Base-by-base conservation (phyloP, 495 filamentous ascomycete genomes). In the Bryoglossum gracile region DNA sequence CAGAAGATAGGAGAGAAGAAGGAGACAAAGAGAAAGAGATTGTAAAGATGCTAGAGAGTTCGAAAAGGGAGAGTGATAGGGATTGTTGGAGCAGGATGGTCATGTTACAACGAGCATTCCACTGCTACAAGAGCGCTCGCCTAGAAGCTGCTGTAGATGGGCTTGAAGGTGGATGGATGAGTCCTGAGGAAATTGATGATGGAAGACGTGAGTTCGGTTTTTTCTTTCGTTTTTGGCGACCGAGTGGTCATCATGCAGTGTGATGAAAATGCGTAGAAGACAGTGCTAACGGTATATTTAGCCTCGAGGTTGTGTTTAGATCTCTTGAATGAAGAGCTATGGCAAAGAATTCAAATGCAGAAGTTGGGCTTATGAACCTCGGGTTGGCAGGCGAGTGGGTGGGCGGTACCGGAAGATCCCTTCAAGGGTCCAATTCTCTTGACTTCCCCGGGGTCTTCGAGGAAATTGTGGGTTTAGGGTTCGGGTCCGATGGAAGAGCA, bases 141-240 rank as follows among this genome's bases (percentile, higher is more conserved):
- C 44, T 59, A 33, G 53, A 56, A 43, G 57, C 57, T 37, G 57
- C 53, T 10, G 53, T 59, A 21, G 57, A 59, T 42, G 57, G 53
- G 8, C 33, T 53, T 18, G 53, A 59, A 33, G 46, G 34, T 3
- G n/a, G n/a, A n/a, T 52, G 57, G 4, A 25, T 17, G 1, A 33
- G 35, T 9, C 33, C 48, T 22, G 53, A 55, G 22, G 50, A 56
- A 8, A 36, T 55, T 2, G n/a, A 21, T 33, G 26, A 53, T 53
- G 39, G n/a, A n/a, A n/a, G n/a, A n/a, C 57, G 57, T 59, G 24
- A 55, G 57, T 59, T 33, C 1, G 2, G 2, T 22, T 3, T 22
- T 42, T 36, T 35, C 9, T 17, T 3, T 26, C 18, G 4, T 41
- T 4, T 9, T 26, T 33, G 22, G 39, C 11, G 26, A 13, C 26